A percentile compares a stretch with the other conserved stretches of the same genome.
Evolutionary conservation across 139 green algal species (phyloP).

Genomic region (Micractinium sp.): DNA sequence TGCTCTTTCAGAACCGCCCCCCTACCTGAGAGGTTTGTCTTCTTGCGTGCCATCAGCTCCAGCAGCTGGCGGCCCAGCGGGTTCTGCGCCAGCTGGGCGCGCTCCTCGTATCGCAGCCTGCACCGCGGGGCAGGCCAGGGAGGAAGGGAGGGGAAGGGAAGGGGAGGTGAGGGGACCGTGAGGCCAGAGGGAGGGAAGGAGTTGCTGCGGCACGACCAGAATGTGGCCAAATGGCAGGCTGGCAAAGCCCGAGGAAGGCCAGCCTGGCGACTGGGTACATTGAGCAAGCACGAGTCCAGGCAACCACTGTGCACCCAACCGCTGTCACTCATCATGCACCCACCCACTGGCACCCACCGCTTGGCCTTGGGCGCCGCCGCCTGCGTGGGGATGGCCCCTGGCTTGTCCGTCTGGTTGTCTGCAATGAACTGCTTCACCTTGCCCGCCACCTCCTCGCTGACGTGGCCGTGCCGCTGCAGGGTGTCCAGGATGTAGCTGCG

Average conservation of each 20-base stretch:
- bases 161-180: neutral
- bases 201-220: neutral
- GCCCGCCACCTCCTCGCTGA: slow-evolving; percentile 58
- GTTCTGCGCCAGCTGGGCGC: slow-evolving; percentile 76
- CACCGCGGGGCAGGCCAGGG: too few relatives aligned
- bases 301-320: too few relatives aligned
- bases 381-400: slow-evolving; percentile 29
- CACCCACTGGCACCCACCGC: slow-evolving; percentile 32
- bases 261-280: too few relatives aligned
- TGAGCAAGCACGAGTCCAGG: too few relatives aligned
- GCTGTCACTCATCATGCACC: too few relatives aligned
- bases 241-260: neutral
- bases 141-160: too few relatives aligned
- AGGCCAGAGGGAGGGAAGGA: neutral
- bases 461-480: slow-evolving; percentile 63
- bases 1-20: neutral
- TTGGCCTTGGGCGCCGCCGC: slow-evolving; percentile 51
- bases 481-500: slow-evolving; percentile 71
- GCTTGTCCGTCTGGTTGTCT: slow-evolving; percentile 88
- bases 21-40: slow-evolving; percentile 89
- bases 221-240: neutral
- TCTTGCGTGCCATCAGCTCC: slow-evolving; percentile 93
- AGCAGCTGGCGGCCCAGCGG: slow-evolving; percentile 76
- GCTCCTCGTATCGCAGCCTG: slow-evolving; percentile 85
- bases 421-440: slow-evolving; percentile 87